A percentile compares a stretch with the other conserved stretches of the same genome.
Evolutionary conservation across 257 asterid genomes (phyloP).

Genomic region (Paraleonurus japonicus): DNA sequence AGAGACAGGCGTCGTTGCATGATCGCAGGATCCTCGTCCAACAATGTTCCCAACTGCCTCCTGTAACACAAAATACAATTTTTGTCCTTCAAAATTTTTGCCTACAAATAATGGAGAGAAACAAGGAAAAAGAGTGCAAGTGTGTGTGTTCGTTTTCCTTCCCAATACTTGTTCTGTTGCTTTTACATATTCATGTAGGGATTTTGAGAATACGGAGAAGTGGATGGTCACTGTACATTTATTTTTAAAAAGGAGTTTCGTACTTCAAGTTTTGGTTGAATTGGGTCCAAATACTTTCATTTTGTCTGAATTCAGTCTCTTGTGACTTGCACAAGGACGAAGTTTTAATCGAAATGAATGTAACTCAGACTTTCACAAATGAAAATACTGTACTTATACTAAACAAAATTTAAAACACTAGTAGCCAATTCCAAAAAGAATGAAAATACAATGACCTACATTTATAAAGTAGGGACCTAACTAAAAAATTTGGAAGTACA

Average conservation of each 20-base stretch:
- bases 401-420: background rate
- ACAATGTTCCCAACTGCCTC: slow-evolving; percentile 75
- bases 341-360: too few relatives aligned
- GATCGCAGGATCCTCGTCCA: slow-evolving; percentile 97
- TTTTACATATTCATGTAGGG: too few relatives aligned
- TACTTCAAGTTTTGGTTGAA: background rate
- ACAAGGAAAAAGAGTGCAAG: background rate
- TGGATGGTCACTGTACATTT: background rate
- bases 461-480: background rate
- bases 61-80: slow-evolving; percentile 35
- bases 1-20: slow-evolving; percentile 78
- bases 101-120: background rate
- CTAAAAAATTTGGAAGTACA: too few relatives aligned
- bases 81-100: background rate
- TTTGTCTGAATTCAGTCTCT: background rate
- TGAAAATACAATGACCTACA: too few relatives aligned
- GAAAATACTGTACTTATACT: background rate
- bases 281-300: background rate
- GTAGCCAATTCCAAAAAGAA: background rate
- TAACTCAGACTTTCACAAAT: too few relatives aligned
- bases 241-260: background rate
- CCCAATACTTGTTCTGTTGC: too few relatives aligned
- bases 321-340: too few relatives aligned
- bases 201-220: background rate
- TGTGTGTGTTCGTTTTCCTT: background rate